Base-by-base conservation (phyloP, 2,329 filamentous ascomycete species). In the Diaporthe ampelina region DNA sequence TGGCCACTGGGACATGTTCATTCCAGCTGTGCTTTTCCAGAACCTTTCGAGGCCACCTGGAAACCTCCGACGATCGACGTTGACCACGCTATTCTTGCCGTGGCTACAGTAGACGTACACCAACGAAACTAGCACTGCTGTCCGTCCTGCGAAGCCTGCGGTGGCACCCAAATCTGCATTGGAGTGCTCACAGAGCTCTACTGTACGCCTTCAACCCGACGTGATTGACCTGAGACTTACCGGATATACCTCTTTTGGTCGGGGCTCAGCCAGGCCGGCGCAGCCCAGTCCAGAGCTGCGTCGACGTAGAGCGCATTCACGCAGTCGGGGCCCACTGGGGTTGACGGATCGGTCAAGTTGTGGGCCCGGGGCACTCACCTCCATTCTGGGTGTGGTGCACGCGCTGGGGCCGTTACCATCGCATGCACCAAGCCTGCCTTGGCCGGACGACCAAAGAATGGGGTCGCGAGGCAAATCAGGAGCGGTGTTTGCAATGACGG, bases 401-500 rank as follows among this genome's bases (percentile, higher is more conserved):
- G 63, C 48, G 37, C 63, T 54, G 48, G 32, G 45, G 32, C 21
- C 40, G 45, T 40, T 63, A 40, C 32, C 57, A 26, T 52, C n/a
- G 19, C 21, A 37, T 43, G 59, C 32, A 52, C 29, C 29, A n/a
- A 45, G 63, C 45, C 32, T 43, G 26, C n/a, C 57, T 54, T 35
- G 35, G 48, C 56, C 37, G 35, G 43, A 56, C 57, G 24, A 52
- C 32, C 32, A 61, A 72, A 72, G 6, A 24, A 68, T 54, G 59
- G 37, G 35, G 9, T 32, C 45, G 15, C 32, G n/a, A 56, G 35
- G 57, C 37, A 72, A 61, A 72, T 72, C 57, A 63, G 21, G 13
- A 63, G 70, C 70, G 65, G 67, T 61, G 52, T 63, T 76, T 63
- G 40, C 63, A 59, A 74, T 74, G 61, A 74, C 74, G 48, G 72